phyloP scores from a whole-genome alignment of 1,139 yeast genomes.

The Yamadazyma mexicana region DNA sequence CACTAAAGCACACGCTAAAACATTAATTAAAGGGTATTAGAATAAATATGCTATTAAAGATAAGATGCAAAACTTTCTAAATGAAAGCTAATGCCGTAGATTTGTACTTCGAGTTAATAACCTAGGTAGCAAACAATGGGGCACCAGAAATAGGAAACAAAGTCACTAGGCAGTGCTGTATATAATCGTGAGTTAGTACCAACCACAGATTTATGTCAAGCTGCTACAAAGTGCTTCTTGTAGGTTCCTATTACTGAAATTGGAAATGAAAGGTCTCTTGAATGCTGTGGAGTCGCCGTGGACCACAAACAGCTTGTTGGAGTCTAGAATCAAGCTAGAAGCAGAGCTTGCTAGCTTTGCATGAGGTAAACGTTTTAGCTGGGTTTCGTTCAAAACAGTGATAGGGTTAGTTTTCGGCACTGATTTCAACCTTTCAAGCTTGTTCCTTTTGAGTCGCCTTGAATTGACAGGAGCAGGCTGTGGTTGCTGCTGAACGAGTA shows the following conservation, averaged over 20 bases:
- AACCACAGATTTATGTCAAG: conserved; percentile 6
- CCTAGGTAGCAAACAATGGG: background rate
- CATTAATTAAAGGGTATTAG: conserved; percentile 3
- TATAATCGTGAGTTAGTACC: conserved; percentile 3
- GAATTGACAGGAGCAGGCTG: conserved; percentile 2
- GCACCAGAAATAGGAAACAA: background rate
- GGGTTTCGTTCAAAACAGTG: conserved; percentile 21
- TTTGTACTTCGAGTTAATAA: background rate
- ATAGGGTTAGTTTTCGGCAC: conserved; percentile 21
- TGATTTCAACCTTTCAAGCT: conserved; percentile 20
- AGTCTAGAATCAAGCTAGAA: conserved; percentile 49
- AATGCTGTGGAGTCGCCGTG: conserved; percentile 45
- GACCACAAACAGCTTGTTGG: conserved; percentile 43
- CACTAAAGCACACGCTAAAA: conserved; percentile 7
- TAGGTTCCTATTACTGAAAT: conserved; percentile 33
- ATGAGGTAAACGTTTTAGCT: conserved; percentile 28
- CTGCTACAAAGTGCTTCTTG: conserved; percentile 32
- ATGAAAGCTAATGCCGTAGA: background rate
- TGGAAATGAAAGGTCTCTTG: conserved; percentile 38
- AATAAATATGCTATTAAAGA: background rate
- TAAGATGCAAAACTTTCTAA: too few species aligned
- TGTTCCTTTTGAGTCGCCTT: conserved; percentile 13
- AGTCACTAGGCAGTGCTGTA: background rate
- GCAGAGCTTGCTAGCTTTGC: conserved; percentile 26
- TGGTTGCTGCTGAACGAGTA: conserved; percentile 6